Evolutionary conservation across 768 basidiomycete species (phyloP).

Genomic region (Boletus barrowsii): DNA sequence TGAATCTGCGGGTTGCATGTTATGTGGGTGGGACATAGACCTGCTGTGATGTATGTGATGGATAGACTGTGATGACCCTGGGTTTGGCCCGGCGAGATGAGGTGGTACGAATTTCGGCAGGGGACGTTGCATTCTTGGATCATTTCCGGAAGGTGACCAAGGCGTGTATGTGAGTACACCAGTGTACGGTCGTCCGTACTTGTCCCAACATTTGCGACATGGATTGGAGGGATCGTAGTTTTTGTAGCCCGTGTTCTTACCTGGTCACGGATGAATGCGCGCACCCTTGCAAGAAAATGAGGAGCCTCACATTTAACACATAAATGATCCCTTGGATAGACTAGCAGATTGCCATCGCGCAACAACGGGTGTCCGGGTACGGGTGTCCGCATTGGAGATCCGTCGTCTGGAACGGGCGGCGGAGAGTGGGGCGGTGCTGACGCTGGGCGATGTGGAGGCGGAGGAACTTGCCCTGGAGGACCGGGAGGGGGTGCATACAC

Average conservation of each 20-base stretch:
- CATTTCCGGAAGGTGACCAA: conserved; percentile 29
- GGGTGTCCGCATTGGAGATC: conserved; percentile 61
- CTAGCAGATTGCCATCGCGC: conserved; percentile 55
- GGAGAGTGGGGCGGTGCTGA: conserved; percentile 17
- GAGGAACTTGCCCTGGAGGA: not conserved
- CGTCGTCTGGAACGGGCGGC: conserved; percentile 41
- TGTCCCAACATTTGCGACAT: conserved; percentile 73
- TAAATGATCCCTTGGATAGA: conserved; percentile 61
- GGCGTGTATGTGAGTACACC: conserved; percentile 58
- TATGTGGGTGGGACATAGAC: conserved; percentile 19
- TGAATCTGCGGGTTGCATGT: not conserved
- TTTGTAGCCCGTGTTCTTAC: conserved; percentile 75
- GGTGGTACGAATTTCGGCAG: conserved; percentile 25
- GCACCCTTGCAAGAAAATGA: too few species aligned
- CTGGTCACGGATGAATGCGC: conserved; percentile 34
- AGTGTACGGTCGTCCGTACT: conserved; percentile 57
- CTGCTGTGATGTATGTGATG: conserved; percentile 12
- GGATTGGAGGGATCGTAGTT: conserved; percentile 61
- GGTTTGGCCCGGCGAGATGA: conserved; percentile 8
- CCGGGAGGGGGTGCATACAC: conserved; percentile 13
- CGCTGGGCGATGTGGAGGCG: conserved; percentile 4
- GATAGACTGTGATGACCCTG: not conserved
- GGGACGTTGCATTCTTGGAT: conserved; percentile 29
- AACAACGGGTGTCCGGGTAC: conserved; percentile 67
- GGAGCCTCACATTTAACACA: conserved; percentile 64